phyloP scores from a whole-genome alignment of 345 rosid genomes.

The Capsella bursapastoris region DNA sequence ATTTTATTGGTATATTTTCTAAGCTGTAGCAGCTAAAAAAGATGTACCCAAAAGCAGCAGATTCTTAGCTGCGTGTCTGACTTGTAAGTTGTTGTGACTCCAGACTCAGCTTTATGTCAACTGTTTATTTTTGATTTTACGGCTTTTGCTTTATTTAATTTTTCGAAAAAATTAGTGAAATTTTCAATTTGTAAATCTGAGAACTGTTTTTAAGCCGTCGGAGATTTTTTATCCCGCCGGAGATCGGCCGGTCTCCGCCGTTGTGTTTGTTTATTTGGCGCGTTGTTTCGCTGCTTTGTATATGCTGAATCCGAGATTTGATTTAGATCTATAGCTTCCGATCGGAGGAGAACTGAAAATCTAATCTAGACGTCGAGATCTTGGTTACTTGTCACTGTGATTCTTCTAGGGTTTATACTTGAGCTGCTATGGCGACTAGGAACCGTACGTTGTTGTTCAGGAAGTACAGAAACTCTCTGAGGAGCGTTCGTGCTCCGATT shows the following conservation, averaged over 20 bases:
- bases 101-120: conserved; percentile 19
- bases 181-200: conserved; percentile 27
- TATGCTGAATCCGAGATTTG: conserved; percentile 25
- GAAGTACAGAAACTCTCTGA: conserved; percentile 86
- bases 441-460: conserved; percentile 71
- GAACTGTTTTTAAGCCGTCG: conserved; percentile 14
- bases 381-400: conserved; percentile 5
- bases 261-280: background rate
- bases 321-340: conserved; percentile 48
- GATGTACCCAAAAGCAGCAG: conserved; percentile 5
- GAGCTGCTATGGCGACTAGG: conserved; percentile 75
- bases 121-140: conserved; percentile 22
- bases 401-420: conserved; percentile 28
- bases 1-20: background rate
- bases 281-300: background rate
- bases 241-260: conserved; percentile 11
- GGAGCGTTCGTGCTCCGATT: conserved; percentile 78
- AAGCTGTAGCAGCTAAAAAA: background rate
- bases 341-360: conserved; percentile 29
- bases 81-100: background rate
- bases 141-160: background rate
- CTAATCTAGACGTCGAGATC: conserved; percentile 13
- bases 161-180: background rate
- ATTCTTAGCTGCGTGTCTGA: background rate
- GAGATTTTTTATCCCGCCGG: conserved; percentile 25